A percentile compares a stretch with the other conserved stretches of the same genome.
phyloP scores from a whole-genome alignment of 345 rosid species.

The Aquilaria yunnanensis region DNA sequence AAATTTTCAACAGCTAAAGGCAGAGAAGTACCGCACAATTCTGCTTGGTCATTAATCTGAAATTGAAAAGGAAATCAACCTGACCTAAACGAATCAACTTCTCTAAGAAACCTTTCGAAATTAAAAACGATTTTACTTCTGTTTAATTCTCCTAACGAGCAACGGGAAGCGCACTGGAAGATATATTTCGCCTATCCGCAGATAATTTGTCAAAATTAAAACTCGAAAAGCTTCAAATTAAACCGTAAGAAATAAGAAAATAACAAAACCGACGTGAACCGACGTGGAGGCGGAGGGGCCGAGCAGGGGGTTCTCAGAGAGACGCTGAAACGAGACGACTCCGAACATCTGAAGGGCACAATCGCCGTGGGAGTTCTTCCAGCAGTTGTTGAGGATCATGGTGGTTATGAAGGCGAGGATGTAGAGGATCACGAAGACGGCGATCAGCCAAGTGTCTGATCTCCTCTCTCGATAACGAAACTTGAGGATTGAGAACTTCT shows the following conservation, averaged over 20 bases:
- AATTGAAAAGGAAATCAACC: too few relatives aligned
- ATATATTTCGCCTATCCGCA: too few relatives aligned
- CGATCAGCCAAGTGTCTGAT: constrained; percentile 75
- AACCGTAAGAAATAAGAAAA: background rate
- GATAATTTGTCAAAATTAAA: background rate
- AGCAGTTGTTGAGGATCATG: constrained; percentile 64
- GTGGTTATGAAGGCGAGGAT: constrained; percentile 54
- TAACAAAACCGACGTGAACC: constrained; percentile 28
- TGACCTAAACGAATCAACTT: too few relatives aligned
- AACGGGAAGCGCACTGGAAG: too few relatives aligned
- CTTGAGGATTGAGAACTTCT: constrained; percentile 54
- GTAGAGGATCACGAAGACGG: constrained; percentile 69
- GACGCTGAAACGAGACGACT: constrained; percentile 66
- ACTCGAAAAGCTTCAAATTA: background rate
- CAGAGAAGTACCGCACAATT: too few relatives aligned
- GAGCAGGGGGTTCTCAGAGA: constrained; percentile 79
- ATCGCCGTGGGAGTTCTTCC: constrained; percentile 41
- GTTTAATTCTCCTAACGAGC: too few relatives aligned
- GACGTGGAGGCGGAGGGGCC: constrained; percentile 87
- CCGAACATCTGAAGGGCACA: constrained; percentile 41
- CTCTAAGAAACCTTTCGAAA: too few relatives aligned
- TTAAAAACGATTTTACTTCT: too few relatives aligned
- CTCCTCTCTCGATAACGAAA: constrained; percentile 47
- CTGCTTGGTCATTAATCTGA: too few relatives aligned
- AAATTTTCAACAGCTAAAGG: too few relatives aligned